Conservation (phyloP, 805 yeast genomes). For the Candida krabiensis region DNA sequence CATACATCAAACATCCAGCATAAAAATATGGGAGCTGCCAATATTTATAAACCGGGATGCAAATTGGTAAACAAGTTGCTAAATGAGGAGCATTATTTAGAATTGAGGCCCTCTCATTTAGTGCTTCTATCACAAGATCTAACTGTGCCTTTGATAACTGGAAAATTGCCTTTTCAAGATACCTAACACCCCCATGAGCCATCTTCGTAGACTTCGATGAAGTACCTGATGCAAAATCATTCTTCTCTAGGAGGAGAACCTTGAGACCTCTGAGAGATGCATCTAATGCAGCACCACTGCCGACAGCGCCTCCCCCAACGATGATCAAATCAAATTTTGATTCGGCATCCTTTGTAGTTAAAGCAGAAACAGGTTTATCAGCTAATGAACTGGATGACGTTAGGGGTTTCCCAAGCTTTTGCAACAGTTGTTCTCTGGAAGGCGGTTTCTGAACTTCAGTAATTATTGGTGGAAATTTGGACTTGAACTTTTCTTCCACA, state of each 20-base stretch:
- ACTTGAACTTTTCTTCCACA: conserved; percentile 5
- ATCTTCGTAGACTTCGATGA: conserved; percentile 92
- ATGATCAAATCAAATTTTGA: conserved; percentile 75
- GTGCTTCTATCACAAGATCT: conserved; percentile 84
- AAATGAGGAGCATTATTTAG: conserved; percentile 91
- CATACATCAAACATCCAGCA: conserved; percentile 89
- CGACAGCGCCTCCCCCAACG: conserved; percentile 97
- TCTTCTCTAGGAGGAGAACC: conserved; percentile 82
- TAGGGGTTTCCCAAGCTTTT: conserved; percentile 38
- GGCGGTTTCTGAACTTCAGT: conserved; percentile 53
- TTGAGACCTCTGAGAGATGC: conserved; percentile 89
- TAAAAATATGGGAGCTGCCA: conserved; percentile 96
- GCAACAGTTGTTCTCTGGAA: conserved; percentile 51
- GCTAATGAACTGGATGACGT: conserved; percentile 8
- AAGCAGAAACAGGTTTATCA: conserved; percentile 3
- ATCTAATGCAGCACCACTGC: conserved; percentile 90
- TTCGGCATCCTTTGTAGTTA: conserved; percentile 33
- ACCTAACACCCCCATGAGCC: conserved; percentile 97
- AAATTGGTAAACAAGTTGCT: conserved; percentile 80
- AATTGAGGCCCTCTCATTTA: conserved; percentile 83
- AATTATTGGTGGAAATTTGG: conserved; percentile 40
- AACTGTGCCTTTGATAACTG: conserved; percentile 87
- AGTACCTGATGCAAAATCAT: conserved; percentile 90
- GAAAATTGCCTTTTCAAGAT: conserved; percentile 92
- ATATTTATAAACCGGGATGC: conserved; percentile 94